Evolutionary conservation across 2,329 filamentous ascomycete species (phyloP), one percentile per base, ranked within the genome.

Genomic region (Neofusicoccum umdonicola): DNA sequence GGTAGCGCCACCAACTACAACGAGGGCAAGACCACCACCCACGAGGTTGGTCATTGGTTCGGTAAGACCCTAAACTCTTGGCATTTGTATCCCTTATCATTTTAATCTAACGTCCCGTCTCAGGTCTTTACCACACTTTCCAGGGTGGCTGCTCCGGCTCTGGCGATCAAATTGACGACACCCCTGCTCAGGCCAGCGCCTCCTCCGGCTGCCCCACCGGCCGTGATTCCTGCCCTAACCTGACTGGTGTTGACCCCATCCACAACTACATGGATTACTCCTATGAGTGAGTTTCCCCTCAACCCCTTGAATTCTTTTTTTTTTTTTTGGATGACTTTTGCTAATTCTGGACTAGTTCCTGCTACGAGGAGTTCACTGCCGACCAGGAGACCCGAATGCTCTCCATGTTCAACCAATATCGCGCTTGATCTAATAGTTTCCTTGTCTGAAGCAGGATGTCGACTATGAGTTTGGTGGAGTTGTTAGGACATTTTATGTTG

Each of bases 241-340:
- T 65, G 52, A 19, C 67, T 13, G 74, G 74, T 2, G 15, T 69
- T 31, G 74, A 76, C 62, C 72, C 73, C 1, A 71, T 76, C 47
- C 70, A 71, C 44, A 76, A 76, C 66, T 74, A 69, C 68, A 76
- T 76, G 74, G 71, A 75, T 67, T 76, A 76, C 66, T 70, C 69
- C 12, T 56, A 66, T 48, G 70, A 71, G 50, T 64, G 19, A 57
- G 50, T 62, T 8, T 9, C 22, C 7, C 37, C n/a, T 12, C 0
- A 13, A 12, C 7, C 13, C 3, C 11, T 41, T 8, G 5, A 4
- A 35, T 1, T 2, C 8, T 2, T 7, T 31, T 31, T 9, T 12
- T 34, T 42, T 11, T 31, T 9, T 12, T 34, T 42, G 6, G n/a
- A 35, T 50, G 65, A 68, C 63, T 67, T 69, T 63, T 27, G 34